Percentiles rank a stretch among this genome's conserved stretches.
These are phyloP conservation scores for Tetracentron sinense DNA, from an alignment of 164 flowering plant genomes.

Conservation along the genomic window DNA sequence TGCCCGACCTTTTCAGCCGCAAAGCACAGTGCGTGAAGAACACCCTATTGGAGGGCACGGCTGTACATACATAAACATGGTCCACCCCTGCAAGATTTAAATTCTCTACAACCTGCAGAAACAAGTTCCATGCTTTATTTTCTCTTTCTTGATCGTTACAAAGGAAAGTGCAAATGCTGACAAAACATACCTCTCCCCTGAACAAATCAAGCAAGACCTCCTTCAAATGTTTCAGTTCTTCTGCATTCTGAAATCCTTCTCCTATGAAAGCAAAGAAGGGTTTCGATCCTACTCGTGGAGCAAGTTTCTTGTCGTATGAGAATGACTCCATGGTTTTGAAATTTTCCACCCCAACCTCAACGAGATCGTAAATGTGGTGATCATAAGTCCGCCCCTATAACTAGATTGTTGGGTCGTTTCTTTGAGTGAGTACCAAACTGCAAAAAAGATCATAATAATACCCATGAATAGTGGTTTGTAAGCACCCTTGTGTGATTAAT, in stretches of 20 bases:
- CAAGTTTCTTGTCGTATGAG: conserved; percentile 64
- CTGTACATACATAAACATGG: conserved; percentile 74
- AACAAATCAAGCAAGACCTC: conserved; percentile 83
- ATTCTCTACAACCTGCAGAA: conserved; percentile 71
- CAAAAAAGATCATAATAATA: conserved; percentile 13
- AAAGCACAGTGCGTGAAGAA: conserved; percentile 81
- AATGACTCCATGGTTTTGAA: conserved; percentile 62
- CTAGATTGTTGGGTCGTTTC: conserved; percentile 87
- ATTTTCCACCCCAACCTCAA: conserved; percentile 92
- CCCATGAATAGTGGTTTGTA: neutral
- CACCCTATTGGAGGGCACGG: conserved; percentile 62
- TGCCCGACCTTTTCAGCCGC: conserved; percentile 80
- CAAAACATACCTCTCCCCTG: conserved; percentile 69
- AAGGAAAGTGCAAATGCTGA: neutral
- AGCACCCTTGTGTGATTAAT: too few species aligned
- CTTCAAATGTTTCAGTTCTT: conserved; percentile 84
- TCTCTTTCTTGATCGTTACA: neutral
- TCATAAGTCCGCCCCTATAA: conserved; percentile 80
- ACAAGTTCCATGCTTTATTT: neutral
- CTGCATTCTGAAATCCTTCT: conserved; percentile 80
- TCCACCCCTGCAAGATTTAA: conserved; percentile 85
- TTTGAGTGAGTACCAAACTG: conserved; percentile 90
- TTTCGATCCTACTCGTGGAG: conserved; percentile 75
- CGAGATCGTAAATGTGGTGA: conserved; percentile 89
- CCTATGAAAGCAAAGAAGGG: conserved; percentile 85